Evolutionary conservation across 305 asterid species (phyloP), one percentile per base, ranked within the genome.

Genomic region (Petunia hybrid): DNA sequence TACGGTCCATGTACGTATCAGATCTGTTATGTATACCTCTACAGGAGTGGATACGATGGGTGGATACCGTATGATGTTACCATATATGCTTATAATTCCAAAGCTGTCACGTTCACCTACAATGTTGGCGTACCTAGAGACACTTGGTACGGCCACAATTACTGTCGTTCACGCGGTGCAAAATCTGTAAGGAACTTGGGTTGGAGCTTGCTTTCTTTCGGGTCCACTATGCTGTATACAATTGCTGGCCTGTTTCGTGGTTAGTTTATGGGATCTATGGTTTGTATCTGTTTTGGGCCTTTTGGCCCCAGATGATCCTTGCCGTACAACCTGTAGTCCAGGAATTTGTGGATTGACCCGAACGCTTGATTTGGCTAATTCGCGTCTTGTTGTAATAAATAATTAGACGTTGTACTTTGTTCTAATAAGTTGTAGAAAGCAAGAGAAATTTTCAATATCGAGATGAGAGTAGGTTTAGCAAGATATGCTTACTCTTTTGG

Each of bases 1-100:
- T 40, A 77, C 43, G 99, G 98, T 43, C 98, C 98, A 0, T 95
- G 99, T 77, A 94, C 97, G 5, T 92, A 94, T 86, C 96, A 94
- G 88, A 89, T 95, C 78, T 95, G 99, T 76, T 95, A 95, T 80
- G 22, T 91, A 83, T 95, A 95, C 85, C 91, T 95, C 40, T 95
- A 95, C 86, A 86, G 98, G 82, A 92, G 95, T 14, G 99, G 99
- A 1, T 83, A 88, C 2, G 99, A 94, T 76, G 99, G 99, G 8
- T 95, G 99, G 99, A 86, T 90, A 43, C 99, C 98, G 0, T 87
- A 83, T 38, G 97, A 92, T 80, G 94, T 94, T 10, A 89, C 96
- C 1, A 87, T 94, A 51, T 78, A 78, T 0, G 98, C 92, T 22
- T 87, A 90, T 63, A 87, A 91, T 67, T 59, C 89, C 7, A 79